phyloP scores from a whole-genome alignment of 805 yeast species.

The Ogataea methylovora region DNA sequence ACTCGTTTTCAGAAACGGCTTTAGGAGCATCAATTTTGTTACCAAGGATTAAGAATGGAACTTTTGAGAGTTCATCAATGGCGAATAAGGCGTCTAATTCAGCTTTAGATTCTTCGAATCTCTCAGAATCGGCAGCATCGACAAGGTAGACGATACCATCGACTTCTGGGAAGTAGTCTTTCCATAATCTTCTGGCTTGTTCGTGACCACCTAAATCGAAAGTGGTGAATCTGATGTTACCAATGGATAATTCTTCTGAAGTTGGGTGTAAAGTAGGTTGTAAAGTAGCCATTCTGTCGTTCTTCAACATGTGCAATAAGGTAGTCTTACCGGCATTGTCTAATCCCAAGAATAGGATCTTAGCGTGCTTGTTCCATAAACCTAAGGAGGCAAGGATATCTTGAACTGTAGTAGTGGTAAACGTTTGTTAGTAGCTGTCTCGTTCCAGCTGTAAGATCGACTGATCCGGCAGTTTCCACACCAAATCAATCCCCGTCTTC shows the following conservation, averaged over 20 bases:
- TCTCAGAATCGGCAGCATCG: constrained; percentile 94
- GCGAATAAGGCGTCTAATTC: constrained; percentile 90
- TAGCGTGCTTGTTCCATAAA: constrained; percentile 91
- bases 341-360: constrained; percentile 88
- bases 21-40: constrained; percentile 92
- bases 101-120: constrained; percentile 90
- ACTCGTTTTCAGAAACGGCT: constrained; percentile 92
- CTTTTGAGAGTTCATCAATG: constrained; percentile 83
- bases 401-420: constrained; percentile 37
- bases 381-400: constrained; percentile 75
- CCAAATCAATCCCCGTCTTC: no score
- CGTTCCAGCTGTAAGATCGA: no score
- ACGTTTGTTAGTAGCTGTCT: no score
- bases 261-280: constrained; percentile 99
- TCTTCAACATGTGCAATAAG: constrained; percentile 74
- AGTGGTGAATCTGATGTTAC: constrained; percentile 93
- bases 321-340: constrained; percentile 99
- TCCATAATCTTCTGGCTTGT: constrained; percentile 99
- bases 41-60: constrained; percentile 91
- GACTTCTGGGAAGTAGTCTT: constrained; percentile 98
- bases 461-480: no score
- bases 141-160: constrained; percentile 94
- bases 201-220: constrained; percentile 98
- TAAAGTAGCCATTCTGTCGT: constrained; percentile 94
- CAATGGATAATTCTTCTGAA: constrained; percentile 95